phyloP scores from a whole-genome alignment of 2,329 filamentous ascomycete species.

The Botryotinia convoluta region DNA sequence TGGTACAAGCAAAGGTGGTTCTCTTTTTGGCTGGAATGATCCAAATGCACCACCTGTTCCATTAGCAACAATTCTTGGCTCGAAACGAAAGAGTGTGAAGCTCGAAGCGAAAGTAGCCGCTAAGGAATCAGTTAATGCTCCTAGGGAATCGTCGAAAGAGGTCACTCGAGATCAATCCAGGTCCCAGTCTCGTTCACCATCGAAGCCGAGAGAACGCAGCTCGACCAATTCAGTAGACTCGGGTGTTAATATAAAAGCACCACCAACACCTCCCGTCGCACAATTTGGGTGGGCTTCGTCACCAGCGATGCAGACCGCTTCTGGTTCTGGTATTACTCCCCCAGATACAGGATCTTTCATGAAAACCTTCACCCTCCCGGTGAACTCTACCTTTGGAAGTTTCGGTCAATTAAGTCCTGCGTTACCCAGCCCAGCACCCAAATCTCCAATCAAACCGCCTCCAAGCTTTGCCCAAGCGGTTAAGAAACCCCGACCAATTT shows the following conservation, averaged over 20 bases:
- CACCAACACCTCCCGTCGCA: constrained; percentile 22
- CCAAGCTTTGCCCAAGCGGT: background rate
- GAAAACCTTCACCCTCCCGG: background rate
- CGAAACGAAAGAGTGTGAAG: constrained; percentile 26
- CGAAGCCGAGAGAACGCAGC: constrained; percentile 28
- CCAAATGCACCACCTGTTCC: constrained; percentile 50
- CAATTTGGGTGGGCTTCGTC: constrained; percentile 31
- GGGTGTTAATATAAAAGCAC: constrained; percentile 18
- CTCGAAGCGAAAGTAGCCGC: constrained; percentile 12
- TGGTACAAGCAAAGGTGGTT: constrained; percentile 46
- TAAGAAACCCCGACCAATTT: constrained; percentile 12
- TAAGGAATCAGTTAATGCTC: constrained; percentile 26
- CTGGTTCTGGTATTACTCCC: background rate
- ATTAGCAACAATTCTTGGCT: constrained; percentile 39
- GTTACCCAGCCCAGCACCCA: background rate
- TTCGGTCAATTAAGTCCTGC: background rate
- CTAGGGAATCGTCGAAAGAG: constrained; percentile 34
- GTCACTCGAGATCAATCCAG: constrained; percentile 25
- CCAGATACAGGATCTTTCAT: background rate
- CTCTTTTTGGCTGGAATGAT: constrained; percentile 60
- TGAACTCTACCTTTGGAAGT: background rate
- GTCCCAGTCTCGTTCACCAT: constrained; percentile 27
- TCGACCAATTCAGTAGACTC: constrained; percentile 25
- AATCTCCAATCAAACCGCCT: background rate
- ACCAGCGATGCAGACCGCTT: background rate